Percentiles rank a stretch among this genome's conserved stretches.
Evolutionary conservation across 345 rosid species (phyloP).

Genomic region (Mangifera indica): DNA sequence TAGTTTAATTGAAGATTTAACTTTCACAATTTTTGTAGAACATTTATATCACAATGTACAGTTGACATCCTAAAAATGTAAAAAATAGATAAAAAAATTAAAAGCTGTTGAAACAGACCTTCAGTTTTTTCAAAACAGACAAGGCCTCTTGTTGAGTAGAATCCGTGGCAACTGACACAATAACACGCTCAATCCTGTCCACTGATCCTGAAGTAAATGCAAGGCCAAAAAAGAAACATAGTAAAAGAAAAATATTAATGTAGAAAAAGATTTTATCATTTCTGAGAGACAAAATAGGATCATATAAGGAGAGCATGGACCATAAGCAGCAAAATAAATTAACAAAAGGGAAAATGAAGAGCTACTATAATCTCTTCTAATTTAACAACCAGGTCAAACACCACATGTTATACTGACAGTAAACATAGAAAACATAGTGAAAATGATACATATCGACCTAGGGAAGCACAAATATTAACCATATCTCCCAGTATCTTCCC

Average conservation of each 20-base stretch:
- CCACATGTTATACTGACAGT: not conserved
- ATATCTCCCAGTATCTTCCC: not conserved
- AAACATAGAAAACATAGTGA: not conserved
- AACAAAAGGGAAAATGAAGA: not conserved
- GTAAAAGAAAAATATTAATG: not conserved
- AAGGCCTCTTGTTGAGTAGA: conserved; percentile 74
- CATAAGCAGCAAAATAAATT: not conserved
- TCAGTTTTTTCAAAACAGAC: conserved; percentile 60
- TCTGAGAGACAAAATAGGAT: not conserved
- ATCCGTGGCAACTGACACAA: conserved; percentile 47
- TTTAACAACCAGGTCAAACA: not conserved
- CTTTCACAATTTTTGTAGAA: no score
- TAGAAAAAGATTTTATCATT: conserved; percentile 7
- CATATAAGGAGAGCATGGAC: not conserved
- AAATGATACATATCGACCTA: not conserved
- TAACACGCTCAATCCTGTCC: conserved; percentile 34
- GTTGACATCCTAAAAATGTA: no score
- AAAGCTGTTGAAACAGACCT: conserved; percentile 46
- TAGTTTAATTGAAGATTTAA: conserved; percentile 1
- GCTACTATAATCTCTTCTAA: not conserved
- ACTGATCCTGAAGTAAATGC: conserved; percentile 23
- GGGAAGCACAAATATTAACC: not conserved
- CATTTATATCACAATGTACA: not conserved
- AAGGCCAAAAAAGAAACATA: not conserved
- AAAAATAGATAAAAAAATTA: not conserved